Percentiles rank a stretch among this genome's conserved stretches.
These are phyloP conservation scores for Fremontodendron californicum DNA, from an alignment of 345 rosid genomes.

Conservation along the genomic window DNA sequence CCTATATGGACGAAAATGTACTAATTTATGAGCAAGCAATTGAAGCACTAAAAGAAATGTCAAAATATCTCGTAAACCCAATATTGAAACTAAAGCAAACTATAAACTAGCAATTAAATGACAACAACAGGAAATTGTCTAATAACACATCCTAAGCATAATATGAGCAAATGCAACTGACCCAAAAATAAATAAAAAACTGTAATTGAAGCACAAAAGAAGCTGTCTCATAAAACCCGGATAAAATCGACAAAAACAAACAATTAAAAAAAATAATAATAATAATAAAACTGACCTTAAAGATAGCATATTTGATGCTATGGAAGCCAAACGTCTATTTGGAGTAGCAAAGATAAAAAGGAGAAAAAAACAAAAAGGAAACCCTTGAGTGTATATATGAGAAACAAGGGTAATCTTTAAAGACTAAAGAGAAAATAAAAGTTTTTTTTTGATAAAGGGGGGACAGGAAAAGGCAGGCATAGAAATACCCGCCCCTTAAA, in stretches of 20 bases:
- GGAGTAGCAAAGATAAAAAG: not conserved
- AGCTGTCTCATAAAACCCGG: not conserved
- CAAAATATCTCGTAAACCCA: not conserved
- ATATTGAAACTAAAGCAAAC: not conserved
- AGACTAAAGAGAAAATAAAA: not conserved
- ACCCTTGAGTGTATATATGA: not conserved
- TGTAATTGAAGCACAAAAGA: not conserved
- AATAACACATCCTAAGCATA: not conserved
- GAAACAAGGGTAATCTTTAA: not conserved
- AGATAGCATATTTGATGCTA: conserved; percentile 26
- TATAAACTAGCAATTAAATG: not conserved
- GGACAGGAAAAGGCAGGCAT: not conserved
- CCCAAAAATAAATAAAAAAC: conserved; percentile 2
- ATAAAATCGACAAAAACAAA: not conserved
- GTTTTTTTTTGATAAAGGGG: not conserved
- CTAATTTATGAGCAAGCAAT: conserved; percentile 6
- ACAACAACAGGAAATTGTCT: not conserved
- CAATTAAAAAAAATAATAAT: not conserved
- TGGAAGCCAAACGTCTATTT: conserved; percentile 18
- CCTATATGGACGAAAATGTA: conserved; percentile 31
- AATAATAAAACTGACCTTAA: conserved; percentile 21
- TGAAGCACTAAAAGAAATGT: not conserved
- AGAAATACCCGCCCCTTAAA: not conserved
- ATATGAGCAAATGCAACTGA: not conserved
- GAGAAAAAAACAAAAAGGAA: not conserved